Evolutionary conservation across 768 basidiomycete species (phyloP).

Genomic region (Scleroderma citrinum): DNA sequence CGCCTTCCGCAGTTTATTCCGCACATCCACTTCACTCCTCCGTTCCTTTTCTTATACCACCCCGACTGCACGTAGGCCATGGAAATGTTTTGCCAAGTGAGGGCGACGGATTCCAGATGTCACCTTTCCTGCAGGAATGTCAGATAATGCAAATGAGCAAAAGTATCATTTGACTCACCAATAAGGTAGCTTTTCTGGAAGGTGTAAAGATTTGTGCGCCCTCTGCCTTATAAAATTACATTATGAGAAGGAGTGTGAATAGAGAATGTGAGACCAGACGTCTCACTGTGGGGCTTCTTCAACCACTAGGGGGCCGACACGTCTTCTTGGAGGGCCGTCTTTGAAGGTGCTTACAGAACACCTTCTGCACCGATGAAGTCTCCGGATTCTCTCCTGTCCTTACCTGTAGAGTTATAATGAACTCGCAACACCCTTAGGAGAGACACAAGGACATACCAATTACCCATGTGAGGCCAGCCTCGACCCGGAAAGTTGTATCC

Average conservation of each 20-base stretch:
- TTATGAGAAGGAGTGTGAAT: no score
- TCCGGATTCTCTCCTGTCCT: slow-evolving; percentile 66
- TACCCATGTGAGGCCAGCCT: slow-evolving; percentile 90
- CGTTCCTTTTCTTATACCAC: slow-evolving; percentile 86
- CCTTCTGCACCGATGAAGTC: slow-evolving; percentile 76
- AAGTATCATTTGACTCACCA: background rate
- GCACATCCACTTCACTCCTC: slow-evolving; percentile 78
- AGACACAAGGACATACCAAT: slow-evolving; percentile 54
- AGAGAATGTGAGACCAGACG: background rate
- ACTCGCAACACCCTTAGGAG: background rate
- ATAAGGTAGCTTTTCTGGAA: background rate
- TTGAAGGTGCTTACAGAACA: slow-evolving; percentile 72
- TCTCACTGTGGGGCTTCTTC: slow-evolving; percentile 86
- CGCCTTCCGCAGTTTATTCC: slow-evolving; percentile 73
- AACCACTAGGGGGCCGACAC: slow-evolving; percentile 74
- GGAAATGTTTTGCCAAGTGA: slow-evolving; percentile 87
- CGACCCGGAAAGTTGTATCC: slow-evolving; percentile 74
- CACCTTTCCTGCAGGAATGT: slow-evolving; percentile 50
- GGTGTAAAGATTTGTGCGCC: slow-evolving; percentile 55
- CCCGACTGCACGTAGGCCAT: slow-evolving; percentile 89
- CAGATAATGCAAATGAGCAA: background rate
- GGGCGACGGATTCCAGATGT: slow-evolving; percentile 95
- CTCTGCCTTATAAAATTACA: slow-evolving; percentile 39
- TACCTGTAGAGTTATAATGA: slow-evolving; percentile 50
- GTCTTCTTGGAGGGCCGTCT: slow-evolving; percentile 67